A percentile compares a stretch with the other conserved stretches of the same genome.
Evolutionary conservation across 441 rosid species (phyloP).

Genomic region (Isatis lusitanica): DNA sequence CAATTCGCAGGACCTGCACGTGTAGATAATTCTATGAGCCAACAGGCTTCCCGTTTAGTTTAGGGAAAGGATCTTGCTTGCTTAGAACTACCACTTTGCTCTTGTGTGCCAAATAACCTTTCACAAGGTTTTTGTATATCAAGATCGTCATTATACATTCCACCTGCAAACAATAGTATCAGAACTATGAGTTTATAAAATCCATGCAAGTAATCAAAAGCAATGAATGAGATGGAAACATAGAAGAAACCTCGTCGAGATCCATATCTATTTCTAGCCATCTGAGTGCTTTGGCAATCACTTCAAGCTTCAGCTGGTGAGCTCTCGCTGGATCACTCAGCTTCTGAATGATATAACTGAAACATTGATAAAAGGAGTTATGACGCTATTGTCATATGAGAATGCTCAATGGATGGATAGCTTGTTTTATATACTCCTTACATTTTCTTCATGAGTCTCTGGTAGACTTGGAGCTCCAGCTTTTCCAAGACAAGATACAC

Average conservation of each 20-base stretch:
- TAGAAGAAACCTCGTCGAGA: slow-evolving; percentile 72
- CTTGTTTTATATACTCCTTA: slow-evolving; percentile 40
- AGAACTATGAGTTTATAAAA: slow-evolving; percentile 2
- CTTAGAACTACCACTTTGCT: slow-evolving; percentile 94
- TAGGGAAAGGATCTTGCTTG: slow-evolving; percentile 95
- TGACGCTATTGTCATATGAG: neutral
- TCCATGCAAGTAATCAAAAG: neutral
- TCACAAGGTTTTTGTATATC: slow-evolving; percentile 84
- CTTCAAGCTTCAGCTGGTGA: slow-evolving; percentile 93
- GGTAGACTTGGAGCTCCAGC: slow-evolving; percentile 87
- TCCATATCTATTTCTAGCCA: slow-evolving; percentile 98
- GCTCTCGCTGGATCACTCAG: slow-evolving; percentile 84
- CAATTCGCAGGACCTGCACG: neutral
- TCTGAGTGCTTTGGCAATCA: slow-evolving; percentile 75
- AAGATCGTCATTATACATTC: slow-evolving; percentile 88
- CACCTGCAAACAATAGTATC: slow-evolving; percentile 48
- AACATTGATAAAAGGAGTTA: slow-evolving; percentile 6
- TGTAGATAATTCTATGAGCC: slow-evolving; percentile 41
- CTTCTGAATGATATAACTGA: slow-evolving; percentile 86
- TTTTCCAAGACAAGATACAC: slow-evolving; percentile 94
- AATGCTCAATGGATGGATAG: neutral
- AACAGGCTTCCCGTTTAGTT: slow-evolving; percentile 74
- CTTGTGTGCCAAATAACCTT: slow-evolving; percentile 90
- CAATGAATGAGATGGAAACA: neutral
- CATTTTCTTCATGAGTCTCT: slow-evolving; percentile 39